Evolutionary conservation across 768 basidiomycete species (phyloP).

Genomic region (Rhodotorula sphaerocarpa): DNA sequence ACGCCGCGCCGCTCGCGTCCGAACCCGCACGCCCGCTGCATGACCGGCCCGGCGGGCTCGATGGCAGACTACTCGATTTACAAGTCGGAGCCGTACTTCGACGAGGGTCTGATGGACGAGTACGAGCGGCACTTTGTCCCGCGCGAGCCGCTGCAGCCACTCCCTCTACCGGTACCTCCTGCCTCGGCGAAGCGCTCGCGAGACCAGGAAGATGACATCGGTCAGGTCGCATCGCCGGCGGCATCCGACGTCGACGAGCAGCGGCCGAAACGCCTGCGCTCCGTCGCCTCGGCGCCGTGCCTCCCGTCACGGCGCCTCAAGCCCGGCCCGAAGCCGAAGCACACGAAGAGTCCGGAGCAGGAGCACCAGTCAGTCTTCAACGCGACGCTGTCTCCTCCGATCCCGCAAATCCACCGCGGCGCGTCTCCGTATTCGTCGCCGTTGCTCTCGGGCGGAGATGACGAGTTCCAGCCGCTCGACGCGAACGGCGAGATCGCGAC

Average conservation of each 20-base stretch:
- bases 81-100: slow-evolving; percentile 4
- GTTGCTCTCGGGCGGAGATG: slow-evolving; percentile 24
- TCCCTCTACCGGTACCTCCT: slow-evolving; percentile 8
- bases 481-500: slow-evolving; percentile 6
- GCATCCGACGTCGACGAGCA: slow-evolving; percentile 35
- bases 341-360: slow-evolving; percentile 39
- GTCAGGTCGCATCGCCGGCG: background rate
- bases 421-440: slow-evolving; percentile 25
- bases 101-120: background rate
- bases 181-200: slow-evolving; percentile 7
- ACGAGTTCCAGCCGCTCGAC: slow-evolving; percentile 17
- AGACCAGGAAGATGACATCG: background rate
- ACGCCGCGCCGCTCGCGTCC: background rate
- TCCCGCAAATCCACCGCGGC: slow-evolving; percentile 26
- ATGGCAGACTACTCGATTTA: background rate
- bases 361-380: slow-evolving; percentile 34
- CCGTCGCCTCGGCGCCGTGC: slow-evolving; percentile 32
- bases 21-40: background rate
- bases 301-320: slow-evolving; percentile 36
- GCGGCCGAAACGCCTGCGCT: slow-evolving; percentile 28
- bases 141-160: too few species aligned
- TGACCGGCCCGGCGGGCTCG: background rate
- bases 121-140: slow-evolving; percentile 29
- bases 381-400: slow-evolving; percentile 25
- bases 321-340: slow-evolving; percentile 44